These are phyloP conservation scores for Candida incommunis DNA, from an alignment of 805 yeast species.

Conservation along the genomic window DNA sequence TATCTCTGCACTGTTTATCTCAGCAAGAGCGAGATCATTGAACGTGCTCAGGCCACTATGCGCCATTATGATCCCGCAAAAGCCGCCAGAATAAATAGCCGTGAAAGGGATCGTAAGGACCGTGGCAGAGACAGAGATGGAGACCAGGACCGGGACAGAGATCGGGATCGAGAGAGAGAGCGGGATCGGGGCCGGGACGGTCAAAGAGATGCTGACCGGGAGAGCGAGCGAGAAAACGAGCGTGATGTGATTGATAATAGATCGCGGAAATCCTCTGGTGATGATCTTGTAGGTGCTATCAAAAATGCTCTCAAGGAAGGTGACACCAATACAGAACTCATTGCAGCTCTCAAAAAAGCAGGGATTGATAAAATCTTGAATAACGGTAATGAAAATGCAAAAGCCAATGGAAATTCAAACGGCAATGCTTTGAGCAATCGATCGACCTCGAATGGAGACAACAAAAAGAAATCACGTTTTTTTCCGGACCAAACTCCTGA, in stretches of 20 bases:
- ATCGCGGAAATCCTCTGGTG: no score
- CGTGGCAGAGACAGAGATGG: neutral
- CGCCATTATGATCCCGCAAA: neutral
- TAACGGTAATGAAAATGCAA: neutral
- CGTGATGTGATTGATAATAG: neutral
- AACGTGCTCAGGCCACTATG: neutral
- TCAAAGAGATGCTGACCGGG: neutral
- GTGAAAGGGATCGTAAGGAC: no score
- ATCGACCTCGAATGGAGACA: neutral
- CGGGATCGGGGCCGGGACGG: neutral
- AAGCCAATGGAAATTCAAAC: neutral
- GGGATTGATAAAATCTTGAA: neutral
- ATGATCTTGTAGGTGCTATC: neutral
- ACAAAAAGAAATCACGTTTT: neutral
- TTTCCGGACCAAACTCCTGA: slow-evolving; percentile 6
- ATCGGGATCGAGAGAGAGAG: neutral
- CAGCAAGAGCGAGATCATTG: slow-evolving; percentile 25
- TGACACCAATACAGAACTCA: neutral
- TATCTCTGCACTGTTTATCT: slow-evolving; percentile 47
- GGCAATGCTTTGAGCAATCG: no score
- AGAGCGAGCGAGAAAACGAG: neutral
- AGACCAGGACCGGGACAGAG: neutral
- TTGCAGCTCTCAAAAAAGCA: neutral
- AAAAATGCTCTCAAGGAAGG: neutral
- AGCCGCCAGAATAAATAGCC: no score